Evolutionary conservation across 2,329 filamentous ascomycete genomes (phyloP), one percentile per base, ranked within the genome.

Genomic region (Colletotrichum spaethianum): DNA sequence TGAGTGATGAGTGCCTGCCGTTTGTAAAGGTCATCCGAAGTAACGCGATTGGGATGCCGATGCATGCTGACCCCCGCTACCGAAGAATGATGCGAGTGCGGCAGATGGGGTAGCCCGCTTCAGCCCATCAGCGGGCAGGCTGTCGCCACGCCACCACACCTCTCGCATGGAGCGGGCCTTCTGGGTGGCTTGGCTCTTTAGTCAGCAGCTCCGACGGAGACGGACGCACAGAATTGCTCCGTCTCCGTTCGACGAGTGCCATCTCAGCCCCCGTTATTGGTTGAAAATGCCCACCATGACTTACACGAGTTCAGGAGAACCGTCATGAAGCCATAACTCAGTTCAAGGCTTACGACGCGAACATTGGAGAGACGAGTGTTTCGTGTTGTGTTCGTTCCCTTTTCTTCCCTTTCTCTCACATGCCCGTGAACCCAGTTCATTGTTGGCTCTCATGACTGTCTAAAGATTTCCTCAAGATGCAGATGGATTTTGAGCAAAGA

Each of bases 201-300:
- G 46, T 63, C 48, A 63, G 36, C 61, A 63, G 28, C 70, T 72
- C 70, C 70, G 62, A 69, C 70, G 70, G 70, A 72, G 38, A 63
- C 70, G 65, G 65, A 63, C 42, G 31, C 62, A 53, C 18, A 36
- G 33, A 42, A 23, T 53, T 53, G 46, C 48, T 55, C 61, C 61
- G 48, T 63, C 48, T 60, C 65, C n/a, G 46, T 26, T 64, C 42
- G 23, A 55, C 38, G 7, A 60, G 14, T 26, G 7, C 59, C 38
- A 69, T 42, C 52, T 38, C 14, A 18, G 44, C 23, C 31, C 59
- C 31, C 31, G 20, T 28, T 20, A 72, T 69, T 72, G 69, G 65
- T 23, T 20, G 55, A 28, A 59, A 33, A 26, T 31, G 26, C n/a
- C 52, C 44, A 63, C 60, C 52, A 40, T 72, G 65, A 72, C 69